Conservation (phyloP, 1,139 yeast species). For the Scheffersomyces insectosa region DNA sequence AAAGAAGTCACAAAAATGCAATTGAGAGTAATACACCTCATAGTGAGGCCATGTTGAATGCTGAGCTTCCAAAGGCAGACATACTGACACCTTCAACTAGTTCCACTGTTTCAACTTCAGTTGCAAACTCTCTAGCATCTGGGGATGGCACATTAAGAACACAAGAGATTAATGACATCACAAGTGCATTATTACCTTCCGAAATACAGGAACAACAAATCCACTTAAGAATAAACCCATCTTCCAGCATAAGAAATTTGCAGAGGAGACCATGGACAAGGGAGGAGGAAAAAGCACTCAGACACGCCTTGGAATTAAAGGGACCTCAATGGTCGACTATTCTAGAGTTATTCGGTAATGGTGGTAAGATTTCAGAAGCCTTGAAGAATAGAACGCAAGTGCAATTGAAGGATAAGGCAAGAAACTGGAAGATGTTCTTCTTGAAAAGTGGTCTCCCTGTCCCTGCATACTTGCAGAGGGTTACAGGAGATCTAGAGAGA, state of each 20-base stretch:
- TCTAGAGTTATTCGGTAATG: slow-evolving; percentile 84
- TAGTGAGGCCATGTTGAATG: slow-evolving; percentile 23
- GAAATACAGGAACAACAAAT: slow-evolving; percentile 50
- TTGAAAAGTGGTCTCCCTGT: slow-evolving; percentile 69
- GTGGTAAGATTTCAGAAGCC: slow-evolving; percentile 82
- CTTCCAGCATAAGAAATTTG: slow-evolving; percentile 24
- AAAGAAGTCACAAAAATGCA: slow-evolving; percentile 6
- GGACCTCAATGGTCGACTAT: slow-evolving; percentile 96
- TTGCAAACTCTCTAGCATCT: too few relatives aligned
- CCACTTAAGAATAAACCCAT: slow-evolving; percentile 37
- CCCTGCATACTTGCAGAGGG: slow-evolving; percentile 76
- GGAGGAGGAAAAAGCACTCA: slow-evolving; percentile 83
- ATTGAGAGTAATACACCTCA: slow-evolving; percentile 22
- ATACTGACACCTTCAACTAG: too few relatives aligned
- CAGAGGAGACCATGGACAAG: slow-evolving; percentile 79
- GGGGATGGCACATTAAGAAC: neutral
- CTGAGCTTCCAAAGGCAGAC: neutral
- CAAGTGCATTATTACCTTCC: slow-evolving; percentile 42
- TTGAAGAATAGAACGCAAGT: slow-evolving; percentile 86
- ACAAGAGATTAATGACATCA: slow-evolving; percentile 24
- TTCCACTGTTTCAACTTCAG: too few relatives aligned
- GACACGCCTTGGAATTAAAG: slow-evolving; percentile 75
- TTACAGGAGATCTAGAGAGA: slow-evolving; percentile 81
- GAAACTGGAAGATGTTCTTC: slow-evolving; percentile 90
- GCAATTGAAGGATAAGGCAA: slow-evolving; percentile 91